Evolutionary conservation across 179 eudicot genomes (phyloP).

Genomic region (Sideroxylon spinosum): DNA sequence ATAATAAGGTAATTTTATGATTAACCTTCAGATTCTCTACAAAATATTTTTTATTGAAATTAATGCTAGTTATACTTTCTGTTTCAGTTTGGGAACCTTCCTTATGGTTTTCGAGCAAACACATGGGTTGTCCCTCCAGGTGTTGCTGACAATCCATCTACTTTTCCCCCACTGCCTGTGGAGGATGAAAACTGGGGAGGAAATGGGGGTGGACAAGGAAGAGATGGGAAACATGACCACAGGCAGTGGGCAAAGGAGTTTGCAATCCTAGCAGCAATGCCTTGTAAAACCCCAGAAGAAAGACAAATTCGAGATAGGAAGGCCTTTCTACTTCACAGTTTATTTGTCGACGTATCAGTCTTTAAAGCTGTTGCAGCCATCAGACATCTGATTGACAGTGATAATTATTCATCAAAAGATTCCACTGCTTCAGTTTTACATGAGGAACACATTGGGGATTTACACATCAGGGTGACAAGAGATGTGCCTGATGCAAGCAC

Average conservation of each 20-base stretch:
- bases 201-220: conserved; percentile 81
- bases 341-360: conserved; percentile 81
- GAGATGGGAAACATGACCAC: conserved; percentile 52
- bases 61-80: conserved; percentile 10
- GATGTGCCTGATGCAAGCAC: conserved; percentile 64
- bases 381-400: conserved; percentile 35
- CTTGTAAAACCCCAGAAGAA: conserved; percentile 81
- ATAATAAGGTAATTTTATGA: conserved; percentile 49
- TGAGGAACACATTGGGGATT: conserved; percentile 62
- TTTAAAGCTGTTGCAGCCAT: conserved; percentile 63
- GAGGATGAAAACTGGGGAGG: conserved; percentile 93
- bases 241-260: conserved; percentile 77
- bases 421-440: conserved; percentile 23
- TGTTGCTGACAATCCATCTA: conserved; percentile 55
- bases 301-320: conserved; percentile 75
- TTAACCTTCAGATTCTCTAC: conserved; percentile 12
- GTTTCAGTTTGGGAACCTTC: conserved; percentile 87
- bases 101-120: conserved; percentile 89
- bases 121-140: conserved; percentile 78
- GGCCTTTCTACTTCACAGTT: conserved; percentile 78
- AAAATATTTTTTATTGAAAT: background rate
- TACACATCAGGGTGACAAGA: conserved; percentile 44
- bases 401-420: conserved; percentile 18
- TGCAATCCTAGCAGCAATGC: conserved; percentile 70
- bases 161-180: conserved; percentile 67